A percentile compares a stretch with the other conserved stretches of the same genome.
phyloP scores from a whole-genome alignment of 768 basidiomycete species.

The Tulasnella sp. region DNA sequence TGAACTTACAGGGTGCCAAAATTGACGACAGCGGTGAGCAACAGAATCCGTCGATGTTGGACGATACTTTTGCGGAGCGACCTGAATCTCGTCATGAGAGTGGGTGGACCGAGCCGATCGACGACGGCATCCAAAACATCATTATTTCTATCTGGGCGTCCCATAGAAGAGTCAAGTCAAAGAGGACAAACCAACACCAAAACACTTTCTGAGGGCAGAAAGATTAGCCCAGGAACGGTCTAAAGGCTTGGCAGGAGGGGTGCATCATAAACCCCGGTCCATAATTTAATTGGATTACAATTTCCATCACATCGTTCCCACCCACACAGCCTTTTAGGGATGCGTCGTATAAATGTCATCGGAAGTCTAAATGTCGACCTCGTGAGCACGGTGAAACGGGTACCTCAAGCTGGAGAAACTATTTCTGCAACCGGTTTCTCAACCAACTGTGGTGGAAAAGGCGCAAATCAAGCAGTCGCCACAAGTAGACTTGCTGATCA shows the following conservation, averaged over 20 bases:
- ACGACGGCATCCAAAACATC: no score
- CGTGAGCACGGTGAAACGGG: conserved; percentile 1
- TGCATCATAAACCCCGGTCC: not conserved
- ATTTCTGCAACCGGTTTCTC: conserved; percentile 12
- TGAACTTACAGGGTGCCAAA: conserved; percentile 9
- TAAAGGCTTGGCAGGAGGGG: not conserved
- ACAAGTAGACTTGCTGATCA: conserved; percentile 8
- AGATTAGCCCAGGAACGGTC: not conserved
- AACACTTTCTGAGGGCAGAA: not conserved
- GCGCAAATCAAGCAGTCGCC: conserved; percentile 17
- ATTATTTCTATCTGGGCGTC: no score
- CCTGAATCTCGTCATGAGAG: not conserved
- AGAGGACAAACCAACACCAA: not conserved
- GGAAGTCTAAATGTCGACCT: conserved; percentile 16
- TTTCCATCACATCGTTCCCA: not conserved
- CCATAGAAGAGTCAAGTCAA: no score
- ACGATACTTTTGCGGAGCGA: not conserved
- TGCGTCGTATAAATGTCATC: conserved; percentile 6
- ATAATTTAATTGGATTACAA: not conserved
- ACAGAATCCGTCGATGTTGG: conserved; percentile 5
- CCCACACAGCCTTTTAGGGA: not conserved
- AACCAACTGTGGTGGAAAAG: conserved; percentile 15
- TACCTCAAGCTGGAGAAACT: conserved; percentile 15
- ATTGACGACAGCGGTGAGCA: conserved; percentile 5
- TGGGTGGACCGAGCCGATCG: no score